These are phyloP conservation scores for Apiospora arundinis DNA, from an alignment of 2,329 filamentous ascomycete species.

Conservation along the genomic window DNA sequence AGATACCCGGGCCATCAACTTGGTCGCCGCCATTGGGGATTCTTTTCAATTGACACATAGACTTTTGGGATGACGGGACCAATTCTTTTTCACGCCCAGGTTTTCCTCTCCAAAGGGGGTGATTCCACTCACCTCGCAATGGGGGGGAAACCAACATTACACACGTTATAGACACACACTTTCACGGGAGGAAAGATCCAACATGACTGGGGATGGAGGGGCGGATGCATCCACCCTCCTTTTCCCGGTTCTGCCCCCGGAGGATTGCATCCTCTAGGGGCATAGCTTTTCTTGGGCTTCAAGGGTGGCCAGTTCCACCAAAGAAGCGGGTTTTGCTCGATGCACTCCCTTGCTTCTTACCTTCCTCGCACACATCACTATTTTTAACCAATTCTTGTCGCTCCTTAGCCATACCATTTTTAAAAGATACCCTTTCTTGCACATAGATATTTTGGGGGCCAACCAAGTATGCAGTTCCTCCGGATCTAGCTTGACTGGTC, in stretches of 20 bases:
- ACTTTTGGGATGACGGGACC: conserved; percentile 7
- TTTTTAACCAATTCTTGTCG: conserved; percentile 1
- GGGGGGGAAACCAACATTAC: neutral
- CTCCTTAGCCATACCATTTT: conserved; percentile 10
- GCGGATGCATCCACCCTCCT: neutral
- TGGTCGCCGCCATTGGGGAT: neutral
- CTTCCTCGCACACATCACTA: neutral
- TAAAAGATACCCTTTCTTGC: conserved; percentile 17
- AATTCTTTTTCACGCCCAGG: neutral
- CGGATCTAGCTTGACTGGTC: neutral
- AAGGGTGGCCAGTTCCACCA: conserved; percentile 14
- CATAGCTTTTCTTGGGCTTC: neutral
- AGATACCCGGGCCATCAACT: conserved; percentile 32
- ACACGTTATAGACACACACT: neutral
- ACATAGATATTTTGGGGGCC: conserved; percentile 17
- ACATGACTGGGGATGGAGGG: neutral
- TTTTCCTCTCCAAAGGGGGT: neutral
- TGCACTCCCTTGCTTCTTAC: conserved; percentile 12
- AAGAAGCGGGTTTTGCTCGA: conserved; percentile 14
- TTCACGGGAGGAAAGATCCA: neutral
- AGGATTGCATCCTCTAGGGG: neutral
- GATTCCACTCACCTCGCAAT: neutral
- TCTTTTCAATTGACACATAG: conserved; percentile 2
- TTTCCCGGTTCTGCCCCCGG: neutral
- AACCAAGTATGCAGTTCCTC: neutral